Base-by-base conservation (phyloP, 192 early-diverging fungal genomes). In the Backusella macrospora region DNA sequence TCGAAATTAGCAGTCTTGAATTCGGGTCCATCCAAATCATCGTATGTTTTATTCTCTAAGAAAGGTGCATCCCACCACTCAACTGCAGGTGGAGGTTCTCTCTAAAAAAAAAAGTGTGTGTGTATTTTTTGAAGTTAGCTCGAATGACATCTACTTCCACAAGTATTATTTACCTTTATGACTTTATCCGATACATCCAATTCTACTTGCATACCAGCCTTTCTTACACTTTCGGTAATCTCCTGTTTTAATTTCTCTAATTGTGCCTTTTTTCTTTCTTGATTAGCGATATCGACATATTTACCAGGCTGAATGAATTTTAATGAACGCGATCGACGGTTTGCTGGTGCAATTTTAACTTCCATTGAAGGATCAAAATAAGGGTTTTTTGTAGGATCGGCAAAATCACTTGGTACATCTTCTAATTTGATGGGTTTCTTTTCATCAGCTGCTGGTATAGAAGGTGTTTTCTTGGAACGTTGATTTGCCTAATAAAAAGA, bases 41-140 rank as follows among this genome's bases (percentile, higher is more conserved):
- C 88, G 81, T 98, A 99, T 8, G 85, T 81, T 55, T 86, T 87
- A 75, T 93, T 87, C 2, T 83, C 77, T 14, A 92, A 84, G 26
- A 99, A 86, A 13, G 91, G 92, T 42, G 87, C 89, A 86, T 99
- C 98, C 98, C 98, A 99, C 98, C 98, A 99, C 80, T 99, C 98
- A 12, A 94, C 88, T 2, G 70, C 83, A 0, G 96, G 93, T 26
- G 95, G 92, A 59, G 87, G 81, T 37, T 88, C 82, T 72, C 85
- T 83, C 91, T 90, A 77, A n/a, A n/a, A n/a, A n/a, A n/a, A n/a
- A n/a, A n/a, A n/a, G n/a, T n/a, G n/a, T n/a, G n/a, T n/a, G n/a
- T n/a, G n/a, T n/a, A n/a, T n/a, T n/a, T n/a, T n/a, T 76, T 83
- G 64, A 62, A 6, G 9, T 18, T 23, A 2, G 5, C 7, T 26